Conservation (phyloP, 2,329 filamentous ascomycete species). For the Trichoderma asperellum region DNA sequence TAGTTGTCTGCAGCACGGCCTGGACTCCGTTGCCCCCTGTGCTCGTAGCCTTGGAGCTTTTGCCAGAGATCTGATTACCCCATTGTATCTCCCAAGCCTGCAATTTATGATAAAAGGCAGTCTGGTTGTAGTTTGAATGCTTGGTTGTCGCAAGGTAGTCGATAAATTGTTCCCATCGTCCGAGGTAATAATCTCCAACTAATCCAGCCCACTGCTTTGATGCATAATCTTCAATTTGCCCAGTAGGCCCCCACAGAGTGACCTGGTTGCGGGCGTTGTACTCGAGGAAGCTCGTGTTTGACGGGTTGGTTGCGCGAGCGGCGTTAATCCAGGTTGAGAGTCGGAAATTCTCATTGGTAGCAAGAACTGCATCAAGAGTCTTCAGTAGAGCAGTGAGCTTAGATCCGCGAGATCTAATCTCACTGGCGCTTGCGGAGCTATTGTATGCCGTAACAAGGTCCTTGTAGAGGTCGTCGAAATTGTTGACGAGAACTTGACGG, state of each 20-base stretch:
- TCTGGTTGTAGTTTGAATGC: conserved; percentile 27
- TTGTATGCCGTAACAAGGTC: conserved; percentile 42
- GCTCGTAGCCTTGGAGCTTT: not conserved
- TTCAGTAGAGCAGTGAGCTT: conserved; percentile 42
- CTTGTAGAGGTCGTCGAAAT: conserved; percentile 47
- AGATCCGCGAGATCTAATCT: conserved; percentile 36
- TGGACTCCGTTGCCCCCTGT: not conserved
- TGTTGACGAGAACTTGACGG: conserved; percentile 53
- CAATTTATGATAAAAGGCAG: conserved; percentile 24
- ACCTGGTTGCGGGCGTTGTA: conserved; percentile 55
- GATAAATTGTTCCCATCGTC: conserved; percentile 52
- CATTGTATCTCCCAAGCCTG: conserved; percentile 21
- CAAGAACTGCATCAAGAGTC: conserved; percentile 48
- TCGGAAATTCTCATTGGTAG: conserved; percentile 47
- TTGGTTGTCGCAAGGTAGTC: conserved; percentile 41
- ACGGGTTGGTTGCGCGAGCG: conserved; percentile 41
- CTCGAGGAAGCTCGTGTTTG: conserved; percentile 44
- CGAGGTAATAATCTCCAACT: conserved; percentile 50
- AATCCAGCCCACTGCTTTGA: conserved; percentile 54
- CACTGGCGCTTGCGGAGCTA: conserved; percentile 29
- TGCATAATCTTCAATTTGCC: conserved; percentile 56
- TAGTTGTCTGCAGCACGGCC: not conserved
- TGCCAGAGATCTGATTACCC: conserved; percentile 12
- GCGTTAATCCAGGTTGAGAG: conserved; percentile 48
- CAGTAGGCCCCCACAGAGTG: conserved; percentile 53